Evolutionary conservation across 225 moss, liverwort and hornwort species (phyloP).

Genomic region (Anthoceros angustus): DNA sequence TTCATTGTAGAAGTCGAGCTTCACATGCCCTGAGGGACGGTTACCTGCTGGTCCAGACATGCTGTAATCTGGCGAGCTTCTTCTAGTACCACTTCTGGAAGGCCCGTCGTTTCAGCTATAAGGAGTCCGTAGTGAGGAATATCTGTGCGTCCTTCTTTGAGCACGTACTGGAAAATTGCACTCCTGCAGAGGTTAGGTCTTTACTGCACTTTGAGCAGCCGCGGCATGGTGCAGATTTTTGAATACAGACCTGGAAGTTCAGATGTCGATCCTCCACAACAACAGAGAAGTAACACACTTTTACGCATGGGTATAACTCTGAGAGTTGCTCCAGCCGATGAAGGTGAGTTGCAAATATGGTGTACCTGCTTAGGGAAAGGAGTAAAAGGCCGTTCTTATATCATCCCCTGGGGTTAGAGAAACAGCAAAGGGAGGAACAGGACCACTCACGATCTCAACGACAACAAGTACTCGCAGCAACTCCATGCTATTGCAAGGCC

Average conservation of each 20-base stretch:
- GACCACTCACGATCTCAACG: constrained; percentile 55
- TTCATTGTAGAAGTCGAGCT: background rate
- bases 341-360: constrained; percentile 90
- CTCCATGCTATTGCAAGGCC: constrained; percentile 93
- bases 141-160: constrained; percentile 55
- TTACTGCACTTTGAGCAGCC: background rate
- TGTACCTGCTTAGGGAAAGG: constrained; percentile 39
- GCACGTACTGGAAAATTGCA: constrained; percentile 34
- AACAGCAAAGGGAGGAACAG: background rate
- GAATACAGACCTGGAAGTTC: constrained; percentile 50
- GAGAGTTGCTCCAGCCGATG: constrained; percentile 57
- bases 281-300: constrained; percentile 56
- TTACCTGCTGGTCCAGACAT: constrained; percentile 34
- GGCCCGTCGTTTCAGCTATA: constrained; percentile 65
- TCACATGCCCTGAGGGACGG: background rate
- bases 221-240: background rate
- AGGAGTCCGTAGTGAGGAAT: constrained; percentile 76
- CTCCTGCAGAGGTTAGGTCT: too few species aligned
- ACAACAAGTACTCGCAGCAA: constrained; percentile 75
- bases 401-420: background rate
- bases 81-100: constrained; percentile 42
- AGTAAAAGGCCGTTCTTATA: background rate
- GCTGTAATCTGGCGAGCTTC: constrained; percentile 44
- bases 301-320: constrained; percentile 62
- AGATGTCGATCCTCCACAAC: constrained; percentile 39